Base-by-base conservation (phyloP, 176 grass and related monocot species). In the Paspalum notatum region DNA sequence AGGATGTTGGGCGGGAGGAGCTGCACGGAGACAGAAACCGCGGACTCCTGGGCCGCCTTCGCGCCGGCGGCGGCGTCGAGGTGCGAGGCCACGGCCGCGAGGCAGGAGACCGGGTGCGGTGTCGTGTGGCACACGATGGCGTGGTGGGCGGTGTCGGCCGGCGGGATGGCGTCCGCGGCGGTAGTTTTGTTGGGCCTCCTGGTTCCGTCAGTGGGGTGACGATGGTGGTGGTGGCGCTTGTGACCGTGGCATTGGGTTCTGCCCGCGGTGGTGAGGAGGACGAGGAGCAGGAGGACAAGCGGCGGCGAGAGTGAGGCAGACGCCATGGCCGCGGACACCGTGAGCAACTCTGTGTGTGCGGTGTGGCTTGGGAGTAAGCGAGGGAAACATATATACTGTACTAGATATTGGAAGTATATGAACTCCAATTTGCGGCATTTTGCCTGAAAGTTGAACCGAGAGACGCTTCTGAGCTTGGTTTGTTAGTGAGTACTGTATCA, bases 101-200 rank as follows among this genome's bases (percentile, higher is more conserved):
- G 40, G 73, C 93, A 95, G 40, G 86, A 57, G 1, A 5, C 75
- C 12, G 87, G 93, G 45, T 90, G 72, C 15, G 90, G 93, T 1
- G 93, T 95, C 16, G 70, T 72, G 80, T 73, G 50, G 65, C 93
- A 95, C 81, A 90, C 50, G 56, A 75, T 71, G 38, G 74, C 24
- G 25, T 83, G 42, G 25, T 38, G 11, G 15, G 62, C 65, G 22
- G 59, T 55, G 39, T 74, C 61, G 46, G 45, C 0, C 32, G 61
- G 56, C 8, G 17, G 12, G 11, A 5, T 18, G 15, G 5, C 22
- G 59, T 17, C 1, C 7, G 83, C 65, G 13, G 43, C 12, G 39
- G 66, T 24, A 15, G 37, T 11, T 37, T 55, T 80, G 0, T 24
- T 10, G n/a, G 38, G 3, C 14, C 15, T 55, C 5, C 7, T 21